Conservation (phyloP, 1,284 basidiomycete species). For the Pascua sp. region DNA sequence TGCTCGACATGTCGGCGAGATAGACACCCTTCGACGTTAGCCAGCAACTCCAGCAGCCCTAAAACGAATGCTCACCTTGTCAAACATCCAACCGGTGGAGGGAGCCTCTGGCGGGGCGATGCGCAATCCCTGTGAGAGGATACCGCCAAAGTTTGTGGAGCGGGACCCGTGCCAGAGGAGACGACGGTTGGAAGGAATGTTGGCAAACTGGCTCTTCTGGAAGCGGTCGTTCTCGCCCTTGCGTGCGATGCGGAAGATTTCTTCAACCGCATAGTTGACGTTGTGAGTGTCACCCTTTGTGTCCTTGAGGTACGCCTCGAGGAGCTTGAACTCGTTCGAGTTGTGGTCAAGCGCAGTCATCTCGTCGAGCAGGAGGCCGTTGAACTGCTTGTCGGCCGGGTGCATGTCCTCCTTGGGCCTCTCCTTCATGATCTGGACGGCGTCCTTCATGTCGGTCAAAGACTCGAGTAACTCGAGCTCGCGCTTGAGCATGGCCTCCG, state of each 20-base stretch:
- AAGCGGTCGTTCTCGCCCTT: constrained; percentile 56
- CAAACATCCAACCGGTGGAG: constrained; percentile 58
- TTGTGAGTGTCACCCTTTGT: constrained; percentile 54
- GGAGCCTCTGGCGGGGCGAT: constrained; percentile 64
- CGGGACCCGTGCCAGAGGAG: constrained; percentile 63
- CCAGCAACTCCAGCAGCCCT: neutral
- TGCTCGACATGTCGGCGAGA: constrained; percentile 66
- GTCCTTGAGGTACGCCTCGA: constrained; percentile 57
- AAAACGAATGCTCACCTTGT: constrained; percentile 1
- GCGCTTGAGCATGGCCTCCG: constrained; percentile 51
- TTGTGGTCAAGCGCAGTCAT: constrained; percentile 56
- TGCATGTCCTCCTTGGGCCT: constrained; percentile 55
- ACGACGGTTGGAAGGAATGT: constrained; percentile 54
- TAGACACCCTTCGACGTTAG: constrained; percentile 58
- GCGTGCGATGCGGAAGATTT: constrained; percentile 60
- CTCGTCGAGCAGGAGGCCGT: constrained; percentile 55
- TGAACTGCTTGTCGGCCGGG: constrained; percentile 60
- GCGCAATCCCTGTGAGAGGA: constrained; percentile 62
- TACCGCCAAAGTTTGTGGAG: constrained; percentile 49
- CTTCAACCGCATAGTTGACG: constrained; percentile 52
- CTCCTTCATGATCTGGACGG: constrained; percentile 58
- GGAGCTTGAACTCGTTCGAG: constrained; percentile 55
- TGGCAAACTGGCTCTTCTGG: constrained; percentile 54
- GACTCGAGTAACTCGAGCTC: constrained; percentile 66
- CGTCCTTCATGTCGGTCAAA: constrained; percentile 59